phyloP scores from a whole-genome alignment of 2,329 filamentous ascomycete genomes.

The Diaporthe citrichinensis region DNA sequence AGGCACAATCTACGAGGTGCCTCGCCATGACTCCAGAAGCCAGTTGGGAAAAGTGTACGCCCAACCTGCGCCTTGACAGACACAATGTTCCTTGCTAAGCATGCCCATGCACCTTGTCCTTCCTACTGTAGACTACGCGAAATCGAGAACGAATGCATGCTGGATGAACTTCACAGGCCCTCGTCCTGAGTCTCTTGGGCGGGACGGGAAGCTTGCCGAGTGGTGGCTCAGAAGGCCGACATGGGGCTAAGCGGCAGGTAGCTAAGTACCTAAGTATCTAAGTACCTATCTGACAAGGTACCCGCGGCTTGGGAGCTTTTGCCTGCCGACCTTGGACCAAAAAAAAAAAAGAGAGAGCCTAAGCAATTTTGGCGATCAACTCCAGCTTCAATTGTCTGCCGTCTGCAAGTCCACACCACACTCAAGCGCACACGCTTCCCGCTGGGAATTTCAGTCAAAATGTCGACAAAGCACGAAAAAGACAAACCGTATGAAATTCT shows the following conservation, averaged over 20 bases:
- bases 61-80: not conserved
- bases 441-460: constrained; percentile 50
- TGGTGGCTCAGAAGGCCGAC: not conserved
- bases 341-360: constrained; percentile 25
- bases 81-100: not conserved
- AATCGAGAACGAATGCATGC: not conserved
- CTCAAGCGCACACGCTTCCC: not conserved
- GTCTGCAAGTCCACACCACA: not conserved
- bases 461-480: constrained; percentile 91
- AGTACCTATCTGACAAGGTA: not conserved
- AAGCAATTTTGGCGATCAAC: constrained; percentile 30
- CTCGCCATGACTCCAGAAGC: constrained; percentile 5
- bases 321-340: constrained; percentile 15
- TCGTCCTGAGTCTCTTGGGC: not conserved
- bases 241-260: not conserved
- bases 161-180: not conserved
- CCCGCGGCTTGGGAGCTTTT: not conserved
- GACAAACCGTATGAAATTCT: constrained; percentile 75
- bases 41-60: not conserved
- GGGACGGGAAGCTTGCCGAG: constrained; percentile 21
- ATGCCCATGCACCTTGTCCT: not conserved
- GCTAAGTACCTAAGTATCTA: not conserved
- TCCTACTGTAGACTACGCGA: not conserved
- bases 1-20: not conserved
- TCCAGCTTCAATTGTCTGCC: not conserved